A percentile compares a stretch with the other conserved stretches of the same genome.
Evolutionary conservation across 305 asterid genomes (phyloP).

Genomic region (Fraxinus paxiana): DNA sequence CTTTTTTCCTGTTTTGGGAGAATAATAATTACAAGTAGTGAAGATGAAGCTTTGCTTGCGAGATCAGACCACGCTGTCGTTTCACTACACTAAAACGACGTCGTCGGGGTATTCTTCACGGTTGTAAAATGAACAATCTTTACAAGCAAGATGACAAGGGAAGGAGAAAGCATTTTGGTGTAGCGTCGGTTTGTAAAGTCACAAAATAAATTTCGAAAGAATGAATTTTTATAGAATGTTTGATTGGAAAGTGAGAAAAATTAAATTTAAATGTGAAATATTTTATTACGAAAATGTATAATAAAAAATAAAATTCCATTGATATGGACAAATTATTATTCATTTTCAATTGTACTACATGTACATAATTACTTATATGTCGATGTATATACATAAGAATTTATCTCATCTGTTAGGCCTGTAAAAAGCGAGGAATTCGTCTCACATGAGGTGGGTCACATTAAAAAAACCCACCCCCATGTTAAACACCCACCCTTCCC

Average conservation of each 20-base stretch:
- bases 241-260: background rate
- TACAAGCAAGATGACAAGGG: background rate
- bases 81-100: slow-evolving; percentile 14
- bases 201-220: background rate
- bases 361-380: background rate
- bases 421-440: no score
- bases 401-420: no score
- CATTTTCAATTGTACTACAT: no score
- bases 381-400: no score
- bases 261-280: no score
- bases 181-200: background rate
- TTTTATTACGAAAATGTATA: no score
- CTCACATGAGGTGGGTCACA: no score
- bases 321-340: no score
- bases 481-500: no score
- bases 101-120: slow-evolving; percentile 21
- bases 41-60: slow-evolving; percentile 28
- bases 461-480: no score
- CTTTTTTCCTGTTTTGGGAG: slow-evolving; percentile 14
- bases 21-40: slow-evolving; percentile 16
- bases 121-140: slow-evolving; percentile 13
- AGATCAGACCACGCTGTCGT: background rate
- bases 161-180: background rate
- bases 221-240: background rate
- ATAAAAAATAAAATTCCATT: no score